Evolutionary conservation across 2,329 filamentous ascomycete genomes (phyloP).

Genomic region (Trichophyton rubrum): DNA sequence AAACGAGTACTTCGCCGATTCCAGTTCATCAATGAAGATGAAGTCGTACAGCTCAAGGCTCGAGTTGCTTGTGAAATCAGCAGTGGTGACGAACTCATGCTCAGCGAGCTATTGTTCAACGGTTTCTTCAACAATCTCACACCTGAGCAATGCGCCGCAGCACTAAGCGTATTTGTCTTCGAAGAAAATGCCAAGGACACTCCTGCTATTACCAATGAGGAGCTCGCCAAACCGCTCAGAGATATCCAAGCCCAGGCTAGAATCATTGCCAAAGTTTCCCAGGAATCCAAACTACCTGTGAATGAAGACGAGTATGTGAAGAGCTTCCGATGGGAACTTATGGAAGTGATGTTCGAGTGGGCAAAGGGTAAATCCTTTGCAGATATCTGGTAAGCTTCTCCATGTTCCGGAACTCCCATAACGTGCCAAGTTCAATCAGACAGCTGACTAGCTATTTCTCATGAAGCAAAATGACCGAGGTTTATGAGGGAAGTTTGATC

Average conservation of each 20-base stretch:
- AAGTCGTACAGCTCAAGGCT: conserved; percentile 93
- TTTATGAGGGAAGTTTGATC: conserved; percentile 93
- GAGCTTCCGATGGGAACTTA: conserved; percentile 84
- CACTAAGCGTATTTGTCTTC: conserved; percentile 90
- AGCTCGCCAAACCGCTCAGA: conserved; percentile 71
- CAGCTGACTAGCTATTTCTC: conserved; percentile 8
- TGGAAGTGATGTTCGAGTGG: conserved; percentile 94
- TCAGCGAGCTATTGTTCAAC: conserved; percentile 90
- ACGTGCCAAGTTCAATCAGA: background rate
- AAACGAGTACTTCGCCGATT: conserved; percentile 90
- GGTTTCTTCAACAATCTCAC: conserved; percentile 94
- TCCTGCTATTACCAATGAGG: conserved; percentile 56
- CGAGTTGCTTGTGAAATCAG: conserved; percentile 97
- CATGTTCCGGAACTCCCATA: background rate
- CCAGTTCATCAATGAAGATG: conserved; percentile 87
- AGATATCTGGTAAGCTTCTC: conserved; percentile 77
- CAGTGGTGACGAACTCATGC: conserved; percentile 84
- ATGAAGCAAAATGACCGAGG: conserved; percentile 90
- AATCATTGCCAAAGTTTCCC: conserved; percentile 81
- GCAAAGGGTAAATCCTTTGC: conserved; percentile 79
- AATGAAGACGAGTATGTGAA: conserved; percentile 90
- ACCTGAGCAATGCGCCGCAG: conserved; percentile 73
- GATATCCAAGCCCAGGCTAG: conserved; percentile 80
- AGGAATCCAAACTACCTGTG: conserved; percentile 85
- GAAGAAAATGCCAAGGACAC: conserved; percentile 83